Evolutionary conservation across 306 rosid species (phyloP).

Genomic region (Nissolia schottii): DNA sequence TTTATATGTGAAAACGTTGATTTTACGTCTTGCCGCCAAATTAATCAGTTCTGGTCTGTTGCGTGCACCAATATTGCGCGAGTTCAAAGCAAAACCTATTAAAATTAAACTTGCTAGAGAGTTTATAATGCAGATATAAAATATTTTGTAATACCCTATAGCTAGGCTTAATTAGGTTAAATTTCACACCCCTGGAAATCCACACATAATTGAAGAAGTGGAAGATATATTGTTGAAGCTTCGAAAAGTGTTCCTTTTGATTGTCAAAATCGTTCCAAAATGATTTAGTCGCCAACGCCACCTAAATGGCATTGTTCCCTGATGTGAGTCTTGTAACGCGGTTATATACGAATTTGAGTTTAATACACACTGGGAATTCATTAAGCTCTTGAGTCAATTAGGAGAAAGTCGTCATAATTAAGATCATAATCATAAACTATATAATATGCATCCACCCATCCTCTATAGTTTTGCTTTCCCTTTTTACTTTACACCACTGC

Average conservation of each 20-base stretch:
- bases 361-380: neutral
- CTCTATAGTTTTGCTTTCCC: neutral
- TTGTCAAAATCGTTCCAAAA: neutral
- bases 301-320: too few species aligned
- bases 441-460: constrained; percentile 6
- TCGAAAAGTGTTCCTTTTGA: neutral
- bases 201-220: too few species aligned
- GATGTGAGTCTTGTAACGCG: too few species aligned
- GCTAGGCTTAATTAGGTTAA: too few species aligned
- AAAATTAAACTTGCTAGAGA: neutral
- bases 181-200: too few species aligned
- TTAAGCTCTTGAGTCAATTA: constrained; percentile 13
- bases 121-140: neutral
- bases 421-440: constrained; percentile 18
- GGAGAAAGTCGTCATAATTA: constrained; percentile 8
- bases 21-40: neutral
- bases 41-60: neutral
- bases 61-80: neutral
- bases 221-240: too few species aligned
- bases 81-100: neutral
- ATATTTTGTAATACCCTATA: neutral
- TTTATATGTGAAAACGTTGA: neutral
- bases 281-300: neutral
- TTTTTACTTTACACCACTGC: constrained; percentile 24
- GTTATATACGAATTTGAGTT: neutral